Evolutionary conservation across 495 filamentous ascomycete species (phyloP), one percentile per base, ranked within the genome.

Genomic region (Aspergillus avenaceus): DNA sequence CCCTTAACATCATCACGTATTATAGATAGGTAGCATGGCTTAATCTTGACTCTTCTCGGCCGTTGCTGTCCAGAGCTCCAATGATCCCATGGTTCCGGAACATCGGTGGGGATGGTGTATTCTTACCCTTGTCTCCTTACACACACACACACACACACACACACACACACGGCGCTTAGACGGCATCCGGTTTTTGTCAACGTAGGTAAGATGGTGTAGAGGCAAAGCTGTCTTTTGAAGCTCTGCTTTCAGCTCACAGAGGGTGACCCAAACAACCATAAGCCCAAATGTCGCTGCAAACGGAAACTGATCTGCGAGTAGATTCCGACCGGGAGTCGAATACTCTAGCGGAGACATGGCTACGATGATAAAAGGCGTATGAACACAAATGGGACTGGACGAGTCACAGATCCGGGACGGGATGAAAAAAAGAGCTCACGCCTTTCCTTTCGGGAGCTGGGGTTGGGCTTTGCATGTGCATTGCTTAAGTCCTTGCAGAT

Each of bases 331-430:
- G 34, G 21, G 34, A 45, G 44, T 55, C 34, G 27, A 25, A 11
- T 47, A 40, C 40, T 37, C 32, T 34, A 49, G 53, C 58, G 53
- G 58, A 55, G 58, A 56, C 54, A 38, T 41, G 42, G 47, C 49
- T 48, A 54, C 47, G 58, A 58, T 54, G 58, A 63, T 63, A 56
- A n/a, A n/a, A 52, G 55, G 52, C 53, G 55, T 52, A 62, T 56
- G 51, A 44, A 53, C 54, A 45, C 53, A 47, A 55, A 55, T 53
- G 47, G 47, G 32, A 54, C 47, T 57, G 47, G 67, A 67, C 64
- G 50, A 66, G 67, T 71, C 67, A 71, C 50, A 67, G 64, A 49
- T 55, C 59, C 45, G 63, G 64, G 55, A 55, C 22, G 42, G 47
- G 42, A 53, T 19, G 43, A 22, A 47, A 46, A 49, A 51, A 56